These are phyloP conservation scores for Gracilaria caudata DNA, from an alignment of 23 red algal species.

Conservation along the genomic window DNA sequence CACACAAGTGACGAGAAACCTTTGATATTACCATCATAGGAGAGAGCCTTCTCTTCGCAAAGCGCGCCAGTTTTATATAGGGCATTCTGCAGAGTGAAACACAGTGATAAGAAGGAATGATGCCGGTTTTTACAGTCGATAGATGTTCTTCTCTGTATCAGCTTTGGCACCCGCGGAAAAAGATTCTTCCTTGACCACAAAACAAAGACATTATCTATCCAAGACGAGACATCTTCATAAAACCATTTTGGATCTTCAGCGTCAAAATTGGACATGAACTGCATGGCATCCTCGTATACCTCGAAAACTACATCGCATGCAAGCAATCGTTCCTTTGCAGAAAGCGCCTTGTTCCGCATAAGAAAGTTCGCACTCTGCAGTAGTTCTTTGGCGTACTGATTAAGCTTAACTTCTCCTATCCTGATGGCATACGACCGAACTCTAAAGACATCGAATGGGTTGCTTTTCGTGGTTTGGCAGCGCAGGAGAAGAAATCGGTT, in stretches of 20 bases:
- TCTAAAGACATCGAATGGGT: slow-evolving; percentile 28
- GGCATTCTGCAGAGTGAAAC: slow-evolving; percentile 21
- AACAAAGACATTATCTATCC: slow-evolving; percentile 52
- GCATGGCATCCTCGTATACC: slow-evolving; percentile 28
- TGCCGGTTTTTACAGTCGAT: not conserved
- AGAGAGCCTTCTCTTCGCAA: not conserved
- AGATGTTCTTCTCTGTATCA: slow-evolving; percentile 22
- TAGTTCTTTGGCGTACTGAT: slow-evolving; percentile 25
- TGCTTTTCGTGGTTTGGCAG: slow-evolving; percentile 16
- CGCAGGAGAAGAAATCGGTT: slow-evolving; percentile 8
- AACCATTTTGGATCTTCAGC: slow-evolving; percentile 49
- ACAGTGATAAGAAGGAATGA: not conserved
- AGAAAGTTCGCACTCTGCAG: slow-evolving; percentile 36
- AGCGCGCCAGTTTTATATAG: slow-evolving; percentile 28
- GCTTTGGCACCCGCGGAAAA: slow-evolving; percentile 14
- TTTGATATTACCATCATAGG: not conserved
- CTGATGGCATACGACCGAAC: slow-evolving; percentile 32
- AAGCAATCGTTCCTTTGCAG: not conserved
- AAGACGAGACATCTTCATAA: slow-evolving; percentile 52
- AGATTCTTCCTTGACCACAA: slow-evolving; percentile 38
- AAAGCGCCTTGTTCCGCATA: slow-evolving; percentile 14
- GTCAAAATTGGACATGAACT: slow-evolving; percentile 21
- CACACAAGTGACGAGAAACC: not conserved
- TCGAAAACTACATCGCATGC: slow-evolving; percentile 5
- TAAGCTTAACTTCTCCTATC: slow-evolving; percentile 28